phyloP scores from a whole-genome alignment of 2,329 filamentous ascomycete genomes.

The Colletotrichum scovillei region DNA sequence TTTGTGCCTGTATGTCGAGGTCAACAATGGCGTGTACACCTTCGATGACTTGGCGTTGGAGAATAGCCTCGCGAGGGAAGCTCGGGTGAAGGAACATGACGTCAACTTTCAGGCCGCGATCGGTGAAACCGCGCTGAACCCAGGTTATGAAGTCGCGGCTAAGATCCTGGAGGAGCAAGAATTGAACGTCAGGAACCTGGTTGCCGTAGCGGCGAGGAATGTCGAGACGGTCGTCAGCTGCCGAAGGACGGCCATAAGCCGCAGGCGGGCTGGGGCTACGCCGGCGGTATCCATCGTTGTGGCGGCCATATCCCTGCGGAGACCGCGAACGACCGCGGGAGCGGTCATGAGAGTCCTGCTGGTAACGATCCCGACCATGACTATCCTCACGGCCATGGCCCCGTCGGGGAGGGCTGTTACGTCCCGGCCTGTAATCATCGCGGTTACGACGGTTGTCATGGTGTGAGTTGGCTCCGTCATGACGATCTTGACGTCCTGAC shows the following conservation, averaged over 20 bases:
- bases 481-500: constrained; percentile 54
- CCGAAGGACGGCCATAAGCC: constrained; percentile 55
- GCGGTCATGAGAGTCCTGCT: constrained; percentile 51
- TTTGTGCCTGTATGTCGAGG: constrained; percentile 77
- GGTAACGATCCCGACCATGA: constrained; percentile 63
- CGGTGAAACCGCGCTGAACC: constrained; percentile 81
- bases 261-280: constrained; percentile 75
- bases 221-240: constrained; percentile 71
- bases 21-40: constrained; percentile 88
- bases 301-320: constrained; percentile 61
- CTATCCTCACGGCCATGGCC: constrained; percentile 71
- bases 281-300: constrained; percentile 68
- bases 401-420: constrained; percentile 69
- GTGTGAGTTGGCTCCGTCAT: constrained; percentile 60
- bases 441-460: constrained; percentile 55
- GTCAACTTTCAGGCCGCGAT: constrained; percentile 78
- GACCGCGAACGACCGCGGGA: constrained; percentile 76
- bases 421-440: constrained; percentile 74
- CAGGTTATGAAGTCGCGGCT: constrained; percentile 84
- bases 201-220: constrained; percentile 78
- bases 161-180: constrained; percentile 83
- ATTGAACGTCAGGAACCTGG: constrained; percentile 89
- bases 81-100: constrained; percentile 83
- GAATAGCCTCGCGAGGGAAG: constrained; percentile 75
- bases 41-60: constrained; percentile 87